Evolutionary conservation across 1,284 basidiomycete genomes (phyloP), one percentile per base, ranked within the genome.

Genomic region (Ceratobasidium sp.): DNA sequence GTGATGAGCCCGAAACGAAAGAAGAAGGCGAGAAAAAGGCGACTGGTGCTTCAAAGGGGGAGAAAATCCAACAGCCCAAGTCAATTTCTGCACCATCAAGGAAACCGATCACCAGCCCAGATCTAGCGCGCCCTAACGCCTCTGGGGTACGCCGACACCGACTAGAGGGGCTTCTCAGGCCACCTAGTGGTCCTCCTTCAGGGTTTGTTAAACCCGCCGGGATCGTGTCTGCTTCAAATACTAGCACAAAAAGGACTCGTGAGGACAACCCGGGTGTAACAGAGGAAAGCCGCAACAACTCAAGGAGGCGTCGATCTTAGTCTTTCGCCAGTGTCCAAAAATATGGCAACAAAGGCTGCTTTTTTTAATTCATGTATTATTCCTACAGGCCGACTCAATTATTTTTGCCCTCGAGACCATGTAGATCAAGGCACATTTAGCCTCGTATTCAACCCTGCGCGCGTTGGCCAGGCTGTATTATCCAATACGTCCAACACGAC

Each of bases 141-240:
- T 23, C 18, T 12, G 51, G 51, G n/a, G 18, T 30, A 9, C 64
- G 64, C 53, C 64, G 53, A 16, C 64, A 69, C 40, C 30, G 53
- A 30, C 53, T 69, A 23, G 64, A 56, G 33, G 64, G 53, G 18
- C 23, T 69, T 25, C n/a, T 69, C 28, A 69, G 46, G 23, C 53
- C 51, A 12, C 25, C 64, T 12, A 33, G 33, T 58, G 36, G 36
- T 46, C 28, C 64, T 3, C 8, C 53, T 46, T 28, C 64, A 25
- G 64, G 51, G 21, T 69, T 69, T 38, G 33, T 69, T 16, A 69
- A 58, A 58, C 64, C 64, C 4, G 23, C 64, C 23, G 64, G 64
- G 30, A 51, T 69, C 8, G 51, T 40, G n/a, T 28, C 53, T 9
- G 64, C 64, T 12, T n/a, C 64, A 14, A 56, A 38, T 14, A 33